These are phyloP conservation scores for Ulmus americana DNA, from an alignment of 331 rosid genomes.

Conservation along the genomic window DNA sequence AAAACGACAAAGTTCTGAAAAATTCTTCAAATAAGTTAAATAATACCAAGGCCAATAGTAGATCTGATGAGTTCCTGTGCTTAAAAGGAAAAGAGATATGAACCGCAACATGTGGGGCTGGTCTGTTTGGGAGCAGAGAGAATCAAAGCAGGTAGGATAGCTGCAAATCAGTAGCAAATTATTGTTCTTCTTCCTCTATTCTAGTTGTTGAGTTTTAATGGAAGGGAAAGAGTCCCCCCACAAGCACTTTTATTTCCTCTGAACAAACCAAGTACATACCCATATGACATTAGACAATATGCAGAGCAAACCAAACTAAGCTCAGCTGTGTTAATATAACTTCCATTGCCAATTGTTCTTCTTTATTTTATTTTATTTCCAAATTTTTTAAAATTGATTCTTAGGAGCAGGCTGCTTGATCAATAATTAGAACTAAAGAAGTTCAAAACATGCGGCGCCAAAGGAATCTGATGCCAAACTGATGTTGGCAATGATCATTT, in stretches of 20 bases:
- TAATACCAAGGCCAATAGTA: not conserved
- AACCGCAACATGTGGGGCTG: slow-evolving; percentile 10
- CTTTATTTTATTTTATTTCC: not conserved
- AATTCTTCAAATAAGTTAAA: not conserved
- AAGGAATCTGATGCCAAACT: slow-evolving; percentile 17
- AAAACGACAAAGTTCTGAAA: not conserved
- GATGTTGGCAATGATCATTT: slow-evolving; percentile 12
- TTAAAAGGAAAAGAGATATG: not conserved
- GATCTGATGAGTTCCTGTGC: slow-evolving; percentile 3
- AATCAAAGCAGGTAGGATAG: slow-evolving; percentile 16
- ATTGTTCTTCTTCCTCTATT: slow-evolving; percentile 13
- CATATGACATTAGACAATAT: slow-evolving; percentile 22
- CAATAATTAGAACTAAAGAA: not conserved
- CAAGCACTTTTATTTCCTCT: not conserved
- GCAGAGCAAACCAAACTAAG: slow-evolving; percentile 8
- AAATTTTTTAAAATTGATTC: not conserved
- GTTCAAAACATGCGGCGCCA: not conserved
- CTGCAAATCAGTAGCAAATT: slow-evolving; percentile 35
- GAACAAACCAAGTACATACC: slow-evolving; percentile 10
- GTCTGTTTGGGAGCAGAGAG: not conserved
- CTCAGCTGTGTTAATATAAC: not conserved
- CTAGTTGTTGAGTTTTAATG: slow-evolving; percentile 10
- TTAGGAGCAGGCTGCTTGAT: not conserved
- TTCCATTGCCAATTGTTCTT: not conserved
- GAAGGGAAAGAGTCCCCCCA: not conserved